Base-by-base conservation (phyloP, 768 basidiomycete genomes). In the Pleurotus platypus region DNA sequence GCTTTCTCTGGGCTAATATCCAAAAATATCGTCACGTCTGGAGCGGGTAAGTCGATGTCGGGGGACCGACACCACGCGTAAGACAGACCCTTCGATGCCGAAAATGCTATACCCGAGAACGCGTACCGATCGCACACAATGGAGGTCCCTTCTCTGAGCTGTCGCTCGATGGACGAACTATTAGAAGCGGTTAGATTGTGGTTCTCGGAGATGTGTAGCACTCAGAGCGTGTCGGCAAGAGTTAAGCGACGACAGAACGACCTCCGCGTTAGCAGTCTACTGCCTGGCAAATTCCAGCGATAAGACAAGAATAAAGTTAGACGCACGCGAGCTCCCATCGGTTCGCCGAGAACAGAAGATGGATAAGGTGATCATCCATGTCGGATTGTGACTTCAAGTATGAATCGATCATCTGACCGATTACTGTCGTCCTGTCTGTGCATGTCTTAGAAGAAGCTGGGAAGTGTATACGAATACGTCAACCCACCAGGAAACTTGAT, bases 271-370 rank as follows among this genome's bases (percentile, higher is more conserved):
- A 9, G 30, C 30, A 35, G 30, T 35, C 30, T 11, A 35, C 30
- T 11, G 8, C 1, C 30, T 45, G n/a, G 12, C 20, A 45, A 22
- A 45, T 45, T 16, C 8, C 42, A 45, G 20, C 20, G 20, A 45
- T 45, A 45, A 45, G 24, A 26, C 5, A 24, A 45, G 27, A 39
- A 18, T 30, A 22, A 27, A 46, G 39, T 4, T 5, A 20, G 26
- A 76, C 83, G 55, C 66, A 96, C 92, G 89, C 87, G 60, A 89
- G 82, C 68, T 98, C 95, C 97, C 97, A 98, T 37, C 96, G 82
- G 67, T 99, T 99, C 2, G 95, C 97, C 45, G 93, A 88, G 77
- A 99, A 98, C 56, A 99, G 81, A 2, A 98, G 83, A 67, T 98
- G 96, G 49, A 98, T 86, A 1, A 87, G 90, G 59, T 78, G 89